phyloP scores from a whole-genome alignment of 495 filamentous ascomycete genomes.

The Penicillium parvum region DNA sequence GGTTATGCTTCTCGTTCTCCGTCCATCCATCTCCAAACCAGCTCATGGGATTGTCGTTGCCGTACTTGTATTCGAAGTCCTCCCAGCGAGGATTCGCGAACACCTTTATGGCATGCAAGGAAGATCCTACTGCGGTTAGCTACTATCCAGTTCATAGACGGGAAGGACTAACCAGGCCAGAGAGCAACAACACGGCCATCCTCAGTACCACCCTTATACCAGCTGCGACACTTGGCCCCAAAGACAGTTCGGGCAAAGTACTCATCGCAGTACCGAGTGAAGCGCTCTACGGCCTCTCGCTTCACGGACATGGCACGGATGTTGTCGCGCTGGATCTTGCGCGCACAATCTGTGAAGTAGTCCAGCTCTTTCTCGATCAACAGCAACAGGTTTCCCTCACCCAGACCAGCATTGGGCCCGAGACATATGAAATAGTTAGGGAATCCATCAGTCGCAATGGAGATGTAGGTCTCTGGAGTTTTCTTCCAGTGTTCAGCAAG shows the following conservation, averaged over 20 bases:
- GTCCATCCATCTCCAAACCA: conserved; percentile 46
- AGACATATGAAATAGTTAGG: conserved; percentile 61
- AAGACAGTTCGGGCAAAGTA: conserved; percentile 49
- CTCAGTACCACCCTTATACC: conserved; percentile 47
- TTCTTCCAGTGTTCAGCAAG: conserved; percentile 48
- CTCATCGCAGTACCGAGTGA: conserved; percentile 43
- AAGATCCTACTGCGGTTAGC: conserved; percentile 27
- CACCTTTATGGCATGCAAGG: conserved; percentile 36
- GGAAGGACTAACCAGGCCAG: conserved; percentile 37
- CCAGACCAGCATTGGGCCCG: conserved; percentile 44
- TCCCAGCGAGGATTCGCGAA: conserved; percentile 38
- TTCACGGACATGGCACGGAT: conserved; percentile 40
- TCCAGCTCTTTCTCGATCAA: conserved; percentile 47
- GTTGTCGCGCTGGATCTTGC: conserved; percentile 48
- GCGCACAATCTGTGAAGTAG: conserved; percentile 48
- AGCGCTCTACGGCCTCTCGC: conserved; percentile 38
- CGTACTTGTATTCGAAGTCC: conserved; percentile 39
- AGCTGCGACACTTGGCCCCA: conserved; percentile 46
- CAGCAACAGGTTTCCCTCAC: conserved; percentile 42
- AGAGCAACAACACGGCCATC: conserved; percentile 33
- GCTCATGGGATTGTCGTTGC: conserved; percentile 31
- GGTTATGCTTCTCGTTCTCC: conserved; percentile 31
- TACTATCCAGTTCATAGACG: neutral
- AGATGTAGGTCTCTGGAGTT: conserved; percentile 54
- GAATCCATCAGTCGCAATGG: conserved; percentile 56